Evolutionary conservation across 2,329 filamentous ascomycete species (phyloP).

Genomic region (Aspergillus uvarum): DNA sequence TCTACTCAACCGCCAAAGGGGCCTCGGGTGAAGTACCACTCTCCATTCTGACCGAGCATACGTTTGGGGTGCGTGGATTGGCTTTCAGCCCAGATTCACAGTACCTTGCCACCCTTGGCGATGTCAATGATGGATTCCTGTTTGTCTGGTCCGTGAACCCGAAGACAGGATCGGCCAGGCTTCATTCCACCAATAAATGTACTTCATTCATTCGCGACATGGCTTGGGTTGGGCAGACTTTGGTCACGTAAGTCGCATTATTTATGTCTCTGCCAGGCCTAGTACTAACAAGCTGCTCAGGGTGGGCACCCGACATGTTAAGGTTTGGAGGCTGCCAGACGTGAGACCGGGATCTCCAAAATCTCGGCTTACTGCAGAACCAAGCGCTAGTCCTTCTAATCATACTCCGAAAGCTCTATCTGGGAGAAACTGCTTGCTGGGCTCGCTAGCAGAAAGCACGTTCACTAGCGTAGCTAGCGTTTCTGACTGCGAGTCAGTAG

Average conservation of each 20-base stretch:
- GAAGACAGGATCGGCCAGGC: conserved; percentile 73
- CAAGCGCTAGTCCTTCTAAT: conserved; percentile 34
- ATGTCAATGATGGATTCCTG: conserved; percentile 88
- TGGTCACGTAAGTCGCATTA: conserved; percentile 64
- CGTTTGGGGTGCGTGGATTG: conserved; percentile 81
- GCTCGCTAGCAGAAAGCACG: conserved; percentile 74
- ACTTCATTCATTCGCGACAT: conserved; percentile 83
- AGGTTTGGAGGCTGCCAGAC: conserved; percentile 86
- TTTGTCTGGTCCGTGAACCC: conserved; percentile 86
- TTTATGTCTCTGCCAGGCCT: background rate
- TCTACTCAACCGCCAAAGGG: conserved; percentile 79
- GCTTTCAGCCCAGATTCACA: conserved; percentile 86
- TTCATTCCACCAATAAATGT: conserved; percentile 88
- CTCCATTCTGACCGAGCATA: conserved; percentile 84
- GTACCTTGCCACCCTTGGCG: conserved; percentile 84
- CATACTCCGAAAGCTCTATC: conserved; percentile 67
- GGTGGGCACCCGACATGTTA: conserved; percentile 85
- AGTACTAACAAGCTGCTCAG: conserved; percentile 21
- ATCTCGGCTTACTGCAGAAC: conserved; percentile 51
- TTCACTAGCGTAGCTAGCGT: conserved; percentile 77
- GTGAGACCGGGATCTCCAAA: conserved; percentile 62
- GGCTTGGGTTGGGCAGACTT: conserved; percentile 80
- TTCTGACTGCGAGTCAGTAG: conserved; percentile 70
- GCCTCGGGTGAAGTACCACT: conserved; percentile 77
- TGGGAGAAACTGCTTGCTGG: conserved; percentile 85